Evolutionary conservation across 768 basidiomycete species (phyloP), one percentile per base, ranked within the genome.

Genomic region (Leccinum uliginosum): DNA sequence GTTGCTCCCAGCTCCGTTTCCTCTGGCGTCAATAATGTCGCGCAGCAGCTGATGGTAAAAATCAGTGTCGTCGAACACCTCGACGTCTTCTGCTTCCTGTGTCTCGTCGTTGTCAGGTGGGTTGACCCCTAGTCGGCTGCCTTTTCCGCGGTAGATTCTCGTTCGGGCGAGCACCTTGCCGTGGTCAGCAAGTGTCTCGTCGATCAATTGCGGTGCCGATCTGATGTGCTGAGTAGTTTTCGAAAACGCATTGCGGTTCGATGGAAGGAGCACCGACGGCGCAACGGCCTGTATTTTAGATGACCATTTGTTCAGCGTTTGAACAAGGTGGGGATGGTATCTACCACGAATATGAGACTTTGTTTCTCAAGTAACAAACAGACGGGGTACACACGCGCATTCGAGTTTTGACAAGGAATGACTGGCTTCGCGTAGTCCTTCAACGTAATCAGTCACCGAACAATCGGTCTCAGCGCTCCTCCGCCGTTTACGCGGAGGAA

Each of bases 251-350:
- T 83, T 85, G n/a, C 83, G 82, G 61, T 83, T 87, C 12, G 81
- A 83, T 44, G 87, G 85, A 6, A 86, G 77, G 12, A 91, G 82
- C 43, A 80, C 85, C 7, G 87, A 85, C 11, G 93, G 87, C 2
- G 93, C 83, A 6, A 97, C 94, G 1, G 95, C 91, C 65, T 94
- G 91, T 38, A 98, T 89, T 75, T 98, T 99, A 24, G 87, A 79
- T 10, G 93, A 97, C 97, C 97, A 99, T 72, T 98, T 98, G 38
- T 81, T 76, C 24, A 99, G 79, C 2, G 91, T 94, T 58, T 85
- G 83, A 44, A 93, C 69, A 12, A 89, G 78, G 59, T 87, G 78
- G 3, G 86, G 81, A 67, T 94, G 93, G 50, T 89, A 80, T 51
- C 80, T 78, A 57, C 11, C 6, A 14, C 53, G 26, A 51, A 54